Base-by-base conservation (phyloP, 1,284 basidiomycete species). In the Rhodotorula sp. region DNA sequence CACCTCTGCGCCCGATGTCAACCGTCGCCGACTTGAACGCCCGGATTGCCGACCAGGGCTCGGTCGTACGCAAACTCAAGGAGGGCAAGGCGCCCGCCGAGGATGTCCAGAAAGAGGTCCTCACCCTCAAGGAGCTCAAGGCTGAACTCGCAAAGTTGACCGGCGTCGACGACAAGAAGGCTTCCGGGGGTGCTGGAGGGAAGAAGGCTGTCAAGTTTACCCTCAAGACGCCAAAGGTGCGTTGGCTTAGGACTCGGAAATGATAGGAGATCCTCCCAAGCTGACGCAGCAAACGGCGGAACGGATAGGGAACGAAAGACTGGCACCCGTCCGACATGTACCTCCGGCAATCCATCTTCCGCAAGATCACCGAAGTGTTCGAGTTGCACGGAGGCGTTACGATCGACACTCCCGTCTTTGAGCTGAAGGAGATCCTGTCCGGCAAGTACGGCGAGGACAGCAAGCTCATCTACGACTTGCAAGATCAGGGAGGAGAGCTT, bases 401-500 rank as follows among this genome's bases (percentile, higher is more conserved):
- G 73, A 92, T 99, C 73, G 96, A 99, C 83, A 99, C 96, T 3
- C 96, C 96, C 69, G 94, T 98, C 26, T 98, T 99, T 79, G 96
- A 99, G 84, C 89, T 96, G 74, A 95, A 94, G 81, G 96, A 99
- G 80, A 90, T 99, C 74, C 85, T 98, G 60, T 88, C 92, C 0
- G 96, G 93, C 75, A 99, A 98, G 84, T 97, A 97, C 78, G 94
- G 93, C 69, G 97, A 99, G 83, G 96, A 99, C 82, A 88, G 90
- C 62, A 99, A 99, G 83, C 89, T 99, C 79, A 99, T 99, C 78
- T 99, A 97, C 82, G 96, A 99, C 83, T 86, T 99, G 65, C 89
- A 91, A 85, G 97, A 99, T 82, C 97, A 99, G 82, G 97, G 96
- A n/a, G 96, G 97, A 34, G 97, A 99, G 82, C 88, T 98, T 78